Evolutionary conservation across 768 basidiomycete genomes (phyloP), one percentile per base, ranked within the genome.

Genomic region (Lactarius deliciosus): DNA sequence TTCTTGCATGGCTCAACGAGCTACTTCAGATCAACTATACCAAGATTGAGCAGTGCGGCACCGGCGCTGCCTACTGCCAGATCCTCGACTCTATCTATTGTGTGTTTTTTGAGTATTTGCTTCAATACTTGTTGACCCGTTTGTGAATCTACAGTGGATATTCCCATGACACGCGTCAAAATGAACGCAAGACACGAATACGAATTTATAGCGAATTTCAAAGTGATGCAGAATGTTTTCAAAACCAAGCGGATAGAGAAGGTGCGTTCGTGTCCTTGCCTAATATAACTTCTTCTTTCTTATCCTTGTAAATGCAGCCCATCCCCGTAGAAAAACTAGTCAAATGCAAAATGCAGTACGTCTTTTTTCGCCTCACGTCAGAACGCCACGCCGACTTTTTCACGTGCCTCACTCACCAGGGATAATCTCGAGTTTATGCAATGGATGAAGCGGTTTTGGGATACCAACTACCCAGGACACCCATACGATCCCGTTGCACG

Each of bases 331-430:
- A 98, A 72, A 89, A 83, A 73, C 86, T 99, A 43, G 86, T 92
- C 57, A 96, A 96, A 79, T 99, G 97, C 81, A 98, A 98, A 81
- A 98, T 98, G 96, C 96, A 98, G 90, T 92, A 79, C 76, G 91
- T 88, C 45, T 65, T 59, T 32, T 45, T 63, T 53, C 45, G 38
- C 38, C 38, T 40, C 38, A 25, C 63, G 30, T 20, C 54, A 61
- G 64, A 32, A 28, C 57, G 59, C 32, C 57, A 50, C 60, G 65
- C 57, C 41, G 40, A 57, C 13, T 4, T 53, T 50, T 50, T 45
- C 50, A 57, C 65, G 55, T 58, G 65, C 15, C 10, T 5, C 25
- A 20, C 54, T 22, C 8, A 54, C 18, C 72, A 92, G 92, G 78
- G 97, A 98, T 78, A 99, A 99, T 77, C 88, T 99, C 71, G 97